A percentile compares a stretch with the other conserved stretches of the same genome.
Conservation (phyloP, 1,284 basidiomycete genomes). For the Irpex rosettiformis region DNA sequence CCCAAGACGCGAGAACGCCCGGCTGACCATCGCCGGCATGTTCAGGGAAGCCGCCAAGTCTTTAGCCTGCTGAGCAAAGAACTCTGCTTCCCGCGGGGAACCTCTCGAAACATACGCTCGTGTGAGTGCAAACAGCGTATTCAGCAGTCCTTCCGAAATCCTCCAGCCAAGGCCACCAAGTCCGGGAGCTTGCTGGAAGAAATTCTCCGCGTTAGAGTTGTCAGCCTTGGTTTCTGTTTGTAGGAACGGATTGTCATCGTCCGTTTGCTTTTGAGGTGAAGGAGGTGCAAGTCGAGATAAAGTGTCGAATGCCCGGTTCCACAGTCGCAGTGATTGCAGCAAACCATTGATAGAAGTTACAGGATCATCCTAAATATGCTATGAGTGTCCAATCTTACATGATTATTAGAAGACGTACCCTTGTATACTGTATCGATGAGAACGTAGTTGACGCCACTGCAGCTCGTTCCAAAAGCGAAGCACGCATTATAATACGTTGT, state of each 20-base stretch:
- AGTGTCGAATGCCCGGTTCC: constrained; percentile 75
- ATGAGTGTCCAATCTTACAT: constrained; percentile 1
- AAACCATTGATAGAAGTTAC: constrained; percentile 56
- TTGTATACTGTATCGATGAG: constrained; percentile 63
- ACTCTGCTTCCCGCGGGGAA: constrained; percentile 78
- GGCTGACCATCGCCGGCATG: constrained; percentile 59
- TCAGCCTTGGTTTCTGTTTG: constrained; percentile 9
- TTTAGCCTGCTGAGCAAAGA: constrained; percentile 72
- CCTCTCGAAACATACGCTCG: constrained; percentile 67
- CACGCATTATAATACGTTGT: constrained; percentile 56
- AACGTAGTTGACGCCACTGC: constrained; percentile 71
- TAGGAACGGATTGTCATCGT: constrained; percentile 54
- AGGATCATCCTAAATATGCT: constrained; percentile 56
- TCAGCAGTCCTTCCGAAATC: constrained; percentile 65
- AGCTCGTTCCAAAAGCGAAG: constrained; percentile 58
- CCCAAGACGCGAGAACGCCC: constrained; percentile 61
- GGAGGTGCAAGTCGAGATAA: constrained; percentile 57
- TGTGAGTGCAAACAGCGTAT: constrained; percentile 60
- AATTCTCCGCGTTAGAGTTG: constrained; percentile 13
- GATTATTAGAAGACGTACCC: constrained; percentile 40
- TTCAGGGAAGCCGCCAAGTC: constrained; percentile 66
- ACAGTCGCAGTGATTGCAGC: constrained; percentile 73
- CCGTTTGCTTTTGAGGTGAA: constrained; percentile 24
- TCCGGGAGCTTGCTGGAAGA: constrained; percentile 22
- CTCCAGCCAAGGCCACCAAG: constrained; percentile 71